Evolutionary conservation across 139 green algal genomes (phyloP).

Genomic region (Klebsormidium nitens): DNA sequence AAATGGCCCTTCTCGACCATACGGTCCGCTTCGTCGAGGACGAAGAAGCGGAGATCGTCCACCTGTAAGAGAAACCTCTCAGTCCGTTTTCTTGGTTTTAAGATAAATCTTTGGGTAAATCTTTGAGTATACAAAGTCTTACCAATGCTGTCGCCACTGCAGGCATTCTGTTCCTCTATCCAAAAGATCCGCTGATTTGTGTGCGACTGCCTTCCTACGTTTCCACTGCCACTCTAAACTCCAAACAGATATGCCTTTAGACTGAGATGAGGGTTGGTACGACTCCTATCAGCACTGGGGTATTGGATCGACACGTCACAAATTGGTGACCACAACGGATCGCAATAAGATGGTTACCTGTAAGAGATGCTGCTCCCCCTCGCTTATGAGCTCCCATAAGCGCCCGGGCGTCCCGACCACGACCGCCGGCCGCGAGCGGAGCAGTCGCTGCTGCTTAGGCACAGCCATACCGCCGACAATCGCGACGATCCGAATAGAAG

Average conservation of each 20-base stretch:
- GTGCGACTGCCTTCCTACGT: no score
- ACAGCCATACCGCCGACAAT: slow-evolving; percentile 86
- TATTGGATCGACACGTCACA: not conserved
- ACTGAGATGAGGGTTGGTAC: not conserved
- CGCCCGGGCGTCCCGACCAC: slow-evolving; percentile 91
- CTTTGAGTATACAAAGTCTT: not conserved
- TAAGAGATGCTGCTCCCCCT: slow-evolving; percentile 54
- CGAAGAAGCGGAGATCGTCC: slow-evolving; percentile 66
- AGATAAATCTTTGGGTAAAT: no score
- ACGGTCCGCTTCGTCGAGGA: slow-evolving; percentile 92
- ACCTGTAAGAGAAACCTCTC: slow-evolving; percentile 64
- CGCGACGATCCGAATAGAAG: slow-evolving; percentile 61
- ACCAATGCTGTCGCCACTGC: not conserved
- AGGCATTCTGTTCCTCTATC: no score
- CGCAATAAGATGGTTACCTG: slow-evolving; percentile 9
- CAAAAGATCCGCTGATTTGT: no score
- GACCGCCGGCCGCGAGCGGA: slow-evolving; percentile 59
- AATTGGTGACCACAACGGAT: not conserved
- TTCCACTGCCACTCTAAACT: no score
- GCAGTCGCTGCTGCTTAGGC: slow-evolving; percentile 84
- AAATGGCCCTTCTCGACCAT: slow-evolving; percentile 82
- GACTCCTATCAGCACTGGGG: not conserved
- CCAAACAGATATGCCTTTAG: no score
- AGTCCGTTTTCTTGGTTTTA: no score
- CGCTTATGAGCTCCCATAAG: slow-evolving; percentile 88